Percentiles rank a stretch among this genome's conserved stretches.
These are phyloP conservation scores for Musa schizocarpa DNA, from an alignment of 176 grass and related monocot genomes.

Conservation along the genomic window DNA sequence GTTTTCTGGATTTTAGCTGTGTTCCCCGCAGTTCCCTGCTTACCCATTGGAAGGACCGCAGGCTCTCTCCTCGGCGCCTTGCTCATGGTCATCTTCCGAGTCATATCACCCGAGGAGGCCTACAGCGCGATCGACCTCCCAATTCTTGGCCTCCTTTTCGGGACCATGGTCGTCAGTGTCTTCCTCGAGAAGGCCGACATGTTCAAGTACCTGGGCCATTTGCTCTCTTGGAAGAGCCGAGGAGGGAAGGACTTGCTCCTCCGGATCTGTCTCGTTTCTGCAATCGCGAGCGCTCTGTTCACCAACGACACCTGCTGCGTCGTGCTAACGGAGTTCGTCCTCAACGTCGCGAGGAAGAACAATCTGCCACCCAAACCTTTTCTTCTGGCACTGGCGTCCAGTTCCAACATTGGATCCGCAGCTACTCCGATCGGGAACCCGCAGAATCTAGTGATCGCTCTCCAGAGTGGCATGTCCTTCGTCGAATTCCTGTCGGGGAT, in stretches of 20 bases:
- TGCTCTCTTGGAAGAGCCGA: constrained; percentile 65
- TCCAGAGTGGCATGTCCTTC: constrained; percentile 80
- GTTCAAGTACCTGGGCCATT: constrained; percentile 61
- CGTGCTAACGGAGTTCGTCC: constrained; percentile 62
- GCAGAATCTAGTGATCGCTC: constrained; percentile 94
- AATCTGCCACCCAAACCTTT: constrained; percentile 65
- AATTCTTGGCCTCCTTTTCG: constrained; percentile 85
- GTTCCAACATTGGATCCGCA: constrained; percentile 77
- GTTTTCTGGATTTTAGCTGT: constrained; percentile 89
- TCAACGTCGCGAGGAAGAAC: constrained; percentile 82
- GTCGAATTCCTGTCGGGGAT: constrained; percentile 52
- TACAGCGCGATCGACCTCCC: constrained; percentile 76
- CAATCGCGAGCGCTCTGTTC: constrained; percentile 75
- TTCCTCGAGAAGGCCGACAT: constrained; percentile 95
- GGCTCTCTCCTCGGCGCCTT: constrained; percentile 82
- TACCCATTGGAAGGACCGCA: constrained; percentile 77
- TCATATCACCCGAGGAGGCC: constrained; percentile 70
- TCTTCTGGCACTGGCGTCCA: constrained; percentile 59
- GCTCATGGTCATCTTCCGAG: constrained; percentile 81
- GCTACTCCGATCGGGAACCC: constrained; percentile 89
- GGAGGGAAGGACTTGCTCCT: constrained; percentile 77
- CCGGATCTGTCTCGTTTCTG: constrained; percentile 57
- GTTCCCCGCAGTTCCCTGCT: constrained; percentile 78
- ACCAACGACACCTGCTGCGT: constrained; percentile 97
- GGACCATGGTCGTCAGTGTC: constrained; percentile 89